Conservation (phyloP, 164 flowering plant species). For the Vitis amurensis region DNA sequence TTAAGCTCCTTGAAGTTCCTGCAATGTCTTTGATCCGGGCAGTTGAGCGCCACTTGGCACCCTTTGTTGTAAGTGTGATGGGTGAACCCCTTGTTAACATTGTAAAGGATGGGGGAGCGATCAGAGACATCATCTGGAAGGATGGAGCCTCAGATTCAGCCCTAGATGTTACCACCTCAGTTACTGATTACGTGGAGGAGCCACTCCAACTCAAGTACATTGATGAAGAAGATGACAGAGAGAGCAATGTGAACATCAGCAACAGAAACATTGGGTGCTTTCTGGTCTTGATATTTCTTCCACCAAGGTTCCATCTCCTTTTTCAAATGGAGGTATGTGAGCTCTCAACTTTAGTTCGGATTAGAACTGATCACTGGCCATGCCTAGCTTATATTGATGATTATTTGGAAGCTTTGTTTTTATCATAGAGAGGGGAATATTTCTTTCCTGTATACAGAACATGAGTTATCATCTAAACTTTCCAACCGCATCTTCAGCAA, state of each 20-base stretch:
- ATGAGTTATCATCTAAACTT: not conserved
- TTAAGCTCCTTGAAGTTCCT: conserved; percentile 79
- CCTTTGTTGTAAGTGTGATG: conserved; percentile 75
- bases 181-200: conserved; percentile 26
- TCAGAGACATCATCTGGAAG: conserved; percentile 57
- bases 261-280: conserved; percentile 69
- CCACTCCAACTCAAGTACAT: conserved; percentile 68
- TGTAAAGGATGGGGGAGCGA: conserved; percentile 57
- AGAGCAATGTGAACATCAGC: conserved; percentile 19
- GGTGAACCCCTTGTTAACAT: conserved; percentile 62
- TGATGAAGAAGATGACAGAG: conserved; percentile 49
- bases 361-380: conserved; percentile 98
- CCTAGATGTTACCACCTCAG: conserved; percentile 20
- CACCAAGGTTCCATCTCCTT: conserved; percentile 92
- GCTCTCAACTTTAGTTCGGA: conserved; percentile 76
- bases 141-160: conserved; percentile 37
- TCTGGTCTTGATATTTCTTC: conserved; percentile 78
- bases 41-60: conserved; percentile 61
- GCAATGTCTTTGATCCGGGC: conserved; percentile 51
- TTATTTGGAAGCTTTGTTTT: conserved; percentile 85
- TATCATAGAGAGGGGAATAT: conserved; percentile 24
- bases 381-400: conserved; percentile 96
- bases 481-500: not conserved
- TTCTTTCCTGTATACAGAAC: not conserved
- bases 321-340: conserved; percentile 83